Conservation (phyloP, 2,329 filamentous ascomycete species). For the Periconia sp. region DNA sequence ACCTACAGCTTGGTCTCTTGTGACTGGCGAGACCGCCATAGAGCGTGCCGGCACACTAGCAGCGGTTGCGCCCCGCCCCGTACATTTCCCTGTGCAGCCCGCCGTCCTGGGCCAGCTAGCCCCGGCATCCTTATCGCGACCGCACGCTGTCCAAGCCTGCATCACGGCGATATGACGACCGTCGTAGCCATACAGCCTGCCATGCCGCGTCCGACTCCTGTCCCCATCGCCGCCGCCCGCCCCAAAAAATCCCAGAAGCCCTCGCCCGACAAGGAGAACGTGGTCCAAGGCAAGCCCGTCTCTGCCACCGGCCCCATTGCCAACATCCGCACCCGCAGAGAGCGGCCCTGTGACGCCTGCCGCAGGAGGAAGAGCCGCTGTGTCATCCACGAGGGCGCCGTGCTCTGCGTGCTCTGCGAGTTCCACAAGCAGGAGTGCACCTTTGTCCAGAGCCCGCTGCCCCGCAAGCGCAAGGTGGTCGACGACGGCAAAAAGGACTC, state of each 20-base stretch:
- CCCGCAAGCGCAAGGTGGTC: constrained; percentile 80
- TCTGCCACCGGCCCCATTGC: constrained; percentile 40
- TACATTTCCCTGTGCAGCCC: not conserved
- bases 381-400: constrained; percentile 77
- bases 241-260: constrained; percentile 48
- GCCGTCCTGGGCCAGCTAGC: constrained; percentile 25
- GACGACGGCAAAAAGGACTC: constrained; percentile 66
- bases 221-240: constrained; percentile 54
- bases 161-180: constrained; percentile 52
- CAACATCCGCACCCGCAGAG: constrained; percentile 48
- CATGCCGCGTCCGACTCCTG: constrained; percentile 51
- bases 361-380: constrained; percentile 76
- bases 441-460: constrained; percentile 75
- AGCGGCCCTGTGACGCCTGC: constrained; percentile 68
- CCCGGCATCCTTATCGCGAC: constrained; percentile 35
- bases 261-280: constrained; percentile 51
- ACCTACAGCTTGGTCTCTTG: constrained; percentile 29
- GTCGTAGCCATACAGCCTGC: constrained; percentile 56
- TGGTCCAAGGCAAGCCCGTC: constrained; percentile 46
- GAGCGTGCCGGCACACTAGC: constrained; percentile 21
- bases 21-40: constrained; percentile 36
- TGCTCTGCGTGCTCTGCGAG: constrained; percentile 76
- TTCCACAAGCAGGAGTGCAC: constrained; percentile 81
- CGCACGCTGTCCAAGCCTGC: constrained; percentile 23
- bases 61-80: constrained; percentile 23